Evolutionary conservation across 306 rosid genomes (phyloP).

Genomic region (Prunus persica): Prunus_persica_NCBIv2 NC_034011.1:21076001-21076500

Average conservation of each 20-base stretch:
- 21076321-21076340: neutral
- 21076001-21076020: neutral
- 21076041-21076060: neutral
- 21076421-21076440: neutral
- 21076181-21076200: neutral
- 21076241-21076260: neutral
- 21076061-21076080: neutral
- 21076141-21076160: neutral
- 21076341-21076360: neutral
- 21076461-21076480: neutral
- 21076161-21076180: neutral
- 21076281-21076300: neutral
- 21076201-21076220: neutral
- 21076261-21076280: neutral
- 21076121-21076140: neutral
- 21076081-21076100: neutral
- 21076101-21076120: neutral
- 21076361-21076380: neutral
- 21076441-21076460: neutral
- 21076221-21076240: neutral
- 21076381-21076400: neutral
- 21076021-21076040: neutral
- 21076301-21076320: neutral
- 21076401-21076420: neutral
- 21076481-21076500: neutral